These are phyloP conservation scores for Stentor coeruleus DNA, from an alignment of 73 alveolate species.

Conservation along the genomic window DNA sequence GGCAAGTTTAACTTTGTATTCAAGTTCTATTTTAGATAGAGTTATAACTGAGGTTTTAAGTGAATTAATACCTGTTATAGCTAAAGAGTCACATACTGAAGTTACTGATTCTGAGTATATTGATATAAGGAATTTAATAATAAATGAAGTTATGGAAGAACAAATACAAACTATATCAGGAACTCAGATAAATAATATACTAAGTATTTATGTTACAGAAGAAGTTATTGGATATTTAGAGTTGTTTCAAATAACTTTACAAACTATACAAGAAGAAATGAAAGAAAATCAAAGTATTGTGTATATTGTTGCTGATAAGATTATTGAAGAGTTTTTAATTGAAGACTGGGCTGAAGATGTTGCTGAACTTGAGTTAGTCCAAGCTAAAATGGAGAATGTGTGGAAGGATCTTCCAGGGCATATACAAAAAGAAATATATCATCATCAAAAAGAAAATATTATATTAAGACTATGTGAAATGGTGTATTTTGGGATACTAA, in stretches of 20 bases:
- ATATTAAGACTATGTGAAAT: background rate
- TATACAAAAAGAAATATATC: conserved; percentile 4
- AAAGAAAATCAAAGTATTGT: background rate
- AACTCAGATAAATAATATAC: background rate
- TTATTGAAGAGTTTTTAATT: background rate
- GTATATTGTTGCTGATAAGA: background rate
- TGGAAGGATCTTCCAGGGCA: background rate
- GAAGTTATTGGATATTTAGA: background rate
- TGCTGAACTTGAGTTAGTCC: conserved; percentile 12
- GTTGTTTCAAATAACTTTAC: background rate
- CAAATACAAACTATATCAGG: background rate
- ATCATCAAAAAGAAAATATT: background rate
- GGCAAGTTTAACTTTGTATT: background rate
- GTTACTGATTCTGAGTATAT: conserved; percentile 19
- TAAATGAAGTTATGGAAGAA: background rate
- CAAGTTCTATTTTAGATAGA: conserved; percentile 1
- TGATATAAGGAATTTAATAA: background rate
- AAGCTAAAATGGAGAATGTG: conserved; percentile 2
- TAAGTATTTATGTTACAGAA: background rate
- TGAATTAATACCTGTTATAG: background rate
- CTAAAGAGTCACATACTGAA: background rate
- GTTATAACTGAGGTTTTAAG: background rate
- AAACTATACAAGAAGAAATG: conserved; percentile 1
- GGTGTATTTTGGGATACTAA: background rate
- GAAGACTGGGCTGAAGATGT: conserved; percentile 11